Conservation (phyloP, 2,329 filamentous ascomycete genomes). For the Phyllosticta paracitricarpa region DNA sequence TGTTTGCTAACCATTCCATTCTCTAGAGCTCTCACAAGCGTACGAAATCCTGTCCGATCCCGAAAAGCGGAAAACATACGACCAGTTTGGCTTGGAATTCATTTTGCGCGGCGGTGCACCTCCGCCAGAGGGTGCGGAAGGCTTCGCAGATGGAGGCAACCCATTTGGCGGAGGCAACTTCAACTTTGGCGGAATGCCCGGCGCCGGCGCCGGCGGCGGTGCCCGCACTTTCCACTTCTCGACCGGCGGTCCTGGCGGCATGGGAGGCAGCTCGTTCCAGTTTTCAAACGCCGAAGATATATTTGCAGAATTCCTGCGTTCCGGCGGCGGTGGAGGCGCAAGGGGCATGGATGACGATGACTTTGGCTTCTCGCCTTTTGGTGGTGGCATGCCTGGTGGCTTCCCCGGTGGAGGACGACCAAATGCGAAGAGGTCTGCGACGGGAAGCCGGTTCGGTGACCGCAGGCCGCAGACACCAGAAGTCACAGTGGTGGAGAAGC, state of each 20-base stretch:
- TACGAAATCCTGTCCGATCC: constrained; percentile 97
- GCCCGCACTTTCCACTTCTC: constrained; percentile 56
- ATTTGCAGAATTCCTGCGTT: constrained; percentile 73
- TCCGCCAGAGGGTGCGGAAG: constrained; percentile 47
- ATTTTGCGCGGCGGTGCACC: constrained; percentile 71
- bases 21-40: constrained; percentile 76
- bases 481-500: constrained; percentile 81
- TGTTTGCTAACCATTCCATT: constrained; percentile 10
- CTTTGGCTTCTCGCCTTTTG: constrained; percentile 34
- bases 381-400: constrained; percentile 21
- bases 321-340: constrained; percentile 35
- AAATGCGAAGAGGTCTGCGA: constrained; percentile 21
- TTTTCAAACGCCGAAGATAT: constrained; percentile 79
- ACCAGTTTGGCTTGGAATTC: constrained; percentile 90
- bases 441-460: constrained; percentile 26
- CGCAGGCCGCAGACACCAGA: constrained; percentile 58
- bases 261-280: constrained; percentile 57
- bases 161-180: constrained; percentile 38
- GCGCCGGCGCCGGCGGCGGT: constrained; percentile 40
- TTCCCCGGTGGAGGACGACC: constrained; percentile 23
- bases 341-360: constrained; percentile 39
- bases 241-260: constrained; percentile 39
- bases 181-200: constrained; percentile 46
- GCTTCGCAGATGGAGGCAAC: constrained; percentile 24
- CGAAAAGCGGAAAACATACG: constrained; percentile 92